These are phyloP conservation scores for Skeletonema marinoi DNA, from an alignment of 108 stramenopile species.

Conservation along the genomic window DNA sequence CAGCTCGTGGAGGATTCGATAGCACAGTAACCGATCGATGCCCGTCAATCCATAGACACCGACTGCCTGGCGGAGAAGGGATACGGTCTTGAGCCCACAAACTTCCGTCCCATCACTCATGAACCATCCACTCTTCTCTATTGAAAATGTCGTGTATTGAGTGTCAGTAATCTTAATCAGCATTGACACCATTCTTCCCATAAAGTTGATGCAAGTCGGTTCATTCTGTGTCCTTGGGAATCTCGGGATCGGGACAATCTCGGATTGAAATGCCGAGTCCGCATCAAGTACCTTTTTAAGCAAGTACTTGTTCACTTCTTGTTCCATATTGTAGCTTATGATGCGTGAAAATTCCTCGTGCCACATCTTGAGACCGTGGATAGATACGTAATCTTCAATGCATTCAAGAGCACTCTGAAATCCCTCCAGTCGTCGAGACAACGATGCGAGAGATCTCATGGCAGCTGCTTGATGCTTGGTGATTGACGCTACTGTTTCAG, in stretches of 20 bases:
- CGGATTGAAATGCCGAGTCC: slow-evolving; percentile 52
- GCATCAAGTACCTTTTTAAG: slow-evolving; percentile 54
- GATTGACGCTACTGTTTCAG: slow-evolving; percentile 38
- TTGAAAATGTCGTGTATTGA: slow-evolving; percentile 49
- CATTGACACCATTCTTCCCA: slow-evolving; percentile 55
- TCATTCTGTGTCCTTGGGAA: slow-evolving; percentile 40
- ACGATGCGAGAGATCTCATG: slow-evolving; percentile 34
- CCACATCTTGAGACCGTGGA: slow-evolving; percentile 67
- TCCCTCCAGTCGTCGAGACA: slow-evolving; percentile 45
- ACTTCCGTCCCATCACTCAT: slow-evolving; percentile 39
- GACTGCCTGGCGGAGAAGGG: slow-evolving; percentile 39
- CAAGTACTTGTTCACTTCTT: slow-evolving; percentile 67
- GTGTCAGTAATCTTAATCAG: slow-evolving; percentile 55
- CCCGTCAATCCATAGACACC: slow-evolving; percentile 60
- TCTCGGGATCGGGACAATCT: slow-evolving; percentile 54
- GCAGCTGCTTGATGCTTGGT: slow-evolving; percentile 26
- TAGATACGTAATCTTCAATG: slow-evolving; percentile 63
- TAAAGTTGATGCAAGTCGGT: slow-evolving; percentile 52
- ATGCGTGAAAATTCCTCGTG: slow-evolving; percentile 61
- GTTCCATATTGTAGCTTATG: slow-evolving; percentile 57
- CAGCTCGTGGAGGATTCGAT: slow-evolving; percentile 50
- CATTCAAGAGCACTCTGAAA: slow-evolving; percentile 55
- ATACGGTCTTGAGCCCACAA: slow-evolving; percentile 45
- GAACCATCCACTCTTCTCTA: slow-evolving; percentile 55
- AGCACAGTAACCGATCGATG: slow-evolving; percentile 59